These are phyloP conservation scores for Alternaria triticina DNA, from an alignment of 2,329 filamentous ascomycete genomes.

Conservation along the genomic window DNA sequence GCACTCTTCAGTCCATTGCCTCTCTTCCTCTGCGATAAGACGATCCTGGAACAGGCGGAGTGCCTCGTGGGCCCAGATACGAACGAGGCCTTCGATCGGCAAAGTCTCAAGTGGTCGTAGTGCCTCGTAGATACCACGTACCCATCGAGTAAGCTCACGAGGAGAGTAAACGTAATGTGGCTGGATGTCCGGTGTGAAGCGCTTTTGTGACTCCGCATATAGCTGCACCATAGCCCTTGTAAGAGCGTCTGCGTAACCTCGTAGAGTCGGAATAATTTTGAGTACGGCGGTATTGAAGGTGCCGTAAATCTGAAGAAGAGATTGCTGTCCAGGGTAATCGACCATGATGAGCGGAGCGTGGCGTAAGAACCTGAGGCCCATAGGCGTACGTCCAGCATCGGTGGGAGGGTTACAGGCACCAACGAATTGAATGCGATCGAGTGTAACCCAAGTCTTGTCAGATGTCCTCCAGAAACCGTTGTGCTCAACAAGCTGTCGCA, in stretches of 20 bases:
- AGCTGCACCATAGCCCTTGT: constrained; percentile 98
- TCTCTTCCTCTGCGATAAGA: constrained; percentile 91
- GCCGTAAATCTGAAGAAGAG: constrained; percentile 95
- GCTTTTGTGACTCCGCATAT: constrained; percentile 90
- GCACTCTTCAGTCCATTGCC: constrained; percentile 91
- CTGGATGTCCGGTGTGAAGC: constrained; percentile 95
- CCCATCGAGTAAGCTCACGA: constrained; percentile 97
- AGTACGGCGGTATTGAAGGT: constrained; percentile 96
- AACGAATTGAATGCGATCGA: constrained; percentile 98
- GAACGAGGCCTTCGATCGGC: constrained; percentile 86
- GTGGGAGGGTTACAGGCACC: constrained; percentile 98
- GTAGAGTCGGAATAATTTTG: constrained; percentile 94
- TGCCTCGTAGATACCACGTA: constrained; percentile 95
- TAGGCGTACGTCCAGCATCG: constrained; percentile 92
- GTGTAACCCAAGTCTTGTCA: constrained; percentile 96
- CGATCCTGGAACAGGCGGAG: constrained; percentile 96
- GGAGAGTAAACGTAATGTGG: constrained; percentile 99
- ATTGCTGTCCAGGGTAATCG: constrained; percentile 95
- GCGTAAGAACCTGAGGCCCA: constrained; percentile 91
- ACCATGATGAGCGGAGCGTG: constrained; percentile 99
- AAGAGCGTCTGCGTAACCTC: constrained; percentile 90
- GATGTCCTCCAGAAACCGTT: constrained; percentile 99
- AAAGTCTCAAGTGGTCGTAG: constrained; percentile 90
- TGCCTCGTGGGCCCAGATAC: constrained; percentile 98
- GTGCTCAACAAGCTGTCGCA: constrained; percentile 96